Base-by-base conservation (phyloP, 2,329 filamentous ascomycete species). In the Fusarium cicatricum region DNA sequence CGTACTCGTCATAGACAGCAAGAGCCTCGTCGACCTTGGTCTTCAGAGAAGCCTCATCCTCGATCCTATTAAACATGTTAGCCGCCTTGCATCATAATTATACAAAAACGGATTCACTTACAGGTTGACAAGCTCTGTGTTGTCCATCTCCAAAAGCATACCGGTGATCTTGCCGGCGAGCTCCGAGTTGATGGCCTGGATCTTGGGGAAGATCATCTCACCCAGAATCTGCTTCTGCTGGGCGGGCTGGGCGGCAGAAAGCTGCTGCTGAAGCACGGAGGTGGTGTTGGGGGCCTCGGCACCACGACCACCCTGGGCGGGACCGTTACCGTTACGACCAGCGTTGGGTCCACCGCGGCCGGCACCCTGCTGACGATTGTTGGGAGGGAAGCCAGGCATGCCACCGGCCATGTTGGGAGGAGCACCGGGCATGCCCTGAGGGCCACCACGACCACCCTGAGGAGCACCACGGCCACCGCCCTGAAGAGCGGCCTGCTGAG, bases 91-190 rank as follows among this genome's bases (percentile, higher is more conserved):
- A 16, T 72, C 53, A 64, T 54, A 42, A 46, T 9, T 43, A 51
- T 38, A 57, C 26, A 26, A 12, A 40, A 28, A 17, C 10, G 3
- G 7, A 21, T 11, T 28, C 23, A 91, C 93, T 91, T 89, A 97
- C 91, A 99, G 86, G 80, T 91, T 91, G 74, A 99, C 85, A 70
- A 99, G 83, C 82, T 99, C 95, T 53, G 84, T 76, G 80, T 98
- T 98, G 72, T 98, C 95, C 95, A 99, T 99, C 86, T 99, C 95
- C 71, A 99, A 81, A 71, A 99, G 90, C 95, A 99, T 99, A 80
- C 95, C 95, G 60, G 95, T 99, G 77, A 99, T 98, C 89, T 99
- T 99, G 75, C 95, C 95, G 61, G 95, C 95, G 72, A 99, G 85
- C 71, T 97, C 93, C 57, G 92, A 90, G 82, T 99, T 95, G 79